These are phyloP conservation scores for Phycomyces nitens DNA, from an alignment of 192 early-diverging fungal genomes.

Conservation along the genomic window DNA sequence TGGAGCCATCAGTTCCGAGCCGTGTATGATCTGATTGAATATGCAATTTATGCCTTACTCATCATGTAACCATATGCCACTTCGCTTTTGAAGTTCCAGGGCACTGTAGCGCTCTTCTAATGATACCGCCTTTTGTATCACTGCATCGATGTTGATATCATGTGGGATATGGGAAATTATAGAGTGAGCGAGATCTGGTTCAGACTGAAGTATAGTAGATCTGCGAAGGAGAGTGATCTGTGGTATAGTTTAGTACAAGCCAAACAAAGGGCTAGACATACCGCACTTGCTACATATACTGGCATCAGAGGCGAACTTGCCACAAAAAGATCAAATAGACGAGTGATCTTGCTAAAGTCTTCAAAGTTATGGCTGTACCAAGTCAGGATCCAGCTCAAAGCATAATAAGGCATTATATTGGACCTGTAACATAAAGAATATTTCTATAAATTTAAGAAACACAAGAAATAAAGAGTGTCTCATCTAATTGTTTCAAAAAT, in stretches of 20 bases:
- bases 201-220: constrained; percentile 40
- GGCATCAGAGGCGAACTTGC: constrained; percentile 59
- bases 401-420: constrained; percentile 61
- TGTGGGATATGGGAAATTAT: constrained; percentile 51
- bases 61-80: constrained; percentile 43
- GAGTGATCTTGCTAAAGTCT: constrained; percentile 42
- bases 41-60: constrained; percentile 30
- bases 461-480: background rate
- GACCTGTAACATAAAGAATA: constrained; percentile 6
- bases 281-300: constrained; percentile 57
- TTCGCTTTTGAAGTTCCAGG: constrained; percentile 40
- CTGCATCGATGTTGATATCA: constrained; percentile 39
- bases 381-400: constrained; percentile 70
- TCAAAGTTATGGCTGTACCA: constrained; percentile 72
- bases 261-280: constrained; percentile 19
- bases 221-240: constrained; percentile 45
- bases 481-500: too few species aligned
- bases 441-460: background rate
- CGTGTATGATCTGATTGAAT: background rate
- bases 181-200: constrained; percentile 47
- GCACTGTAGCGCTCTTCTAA: constrained; percentile 42
- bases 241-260: background rate
- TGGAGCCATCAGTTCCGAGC: background rate
- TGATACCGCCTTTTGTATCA: constrained; percentile 39
- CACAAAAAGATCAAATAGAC: constrained; percentile 64